Base-by-base conservation (phyloP, 2,329 filamentous ascomycete species). In the Dryadomyces quercus-mongolicae region DNA sequence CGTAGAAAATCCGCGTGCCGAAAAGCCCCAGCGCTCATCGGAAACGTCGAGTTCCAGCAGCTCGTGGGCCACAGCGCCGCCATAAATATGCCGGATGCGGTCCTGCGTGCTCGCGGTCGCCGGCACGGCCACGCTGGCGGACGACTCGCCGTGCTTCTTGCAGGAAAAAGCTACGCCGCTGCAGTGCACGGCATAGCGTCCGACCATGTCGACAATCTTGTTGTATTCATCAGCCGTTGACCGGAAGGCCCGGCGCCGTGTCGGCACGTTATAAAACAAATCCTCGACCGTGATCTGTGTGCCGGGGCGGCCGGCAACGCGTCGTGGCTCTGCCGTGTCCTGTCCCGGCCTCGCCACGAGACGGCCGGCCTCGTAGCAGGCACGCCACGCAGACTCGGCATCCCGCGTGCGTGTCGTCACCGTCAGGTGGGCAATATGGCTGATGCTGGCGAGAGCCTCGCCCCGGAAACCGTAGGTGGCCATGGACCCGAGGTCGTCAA, bases 231-330 rank as follows among this genome's bases (percentile, higher is more conserved):
- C 93, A 42, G 90, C 88, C 18, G 87, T 73, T 15, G 92, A 97
- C 44, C 93, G 82, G 64, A 98, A 98, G 12, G 94, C 93, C 60
- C 84, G 82, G 40, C 91, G 82, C 22, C 93, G 81, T 9, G 86
- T 95, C 0, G 90, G 91, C 1, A 97, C 82, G 63, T 96, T 98
- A 74, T 95, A 98, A 68, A 98, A 98, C 12, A 98, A 72, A 66
- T 98, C 93, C 65, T 98, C 92, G 16, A 98, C 91, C 0, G 88
- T 91, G 63, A 98, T 95, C 63, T 96, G 91, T 2, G 93, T 98
- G 8, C 93, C 93, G 58, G 82, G 85, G 16, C 91, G 81, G 16
- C 93, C 93, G 48, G 93, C 92, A 43, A 85, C 87, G 5, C 89
- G 84, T 65, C 89, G 95, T 2, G 93, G 93, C 44, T 95, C 25